Conservation (phyloP, 306 rosid species). For the Alnus rubra region DNA sequence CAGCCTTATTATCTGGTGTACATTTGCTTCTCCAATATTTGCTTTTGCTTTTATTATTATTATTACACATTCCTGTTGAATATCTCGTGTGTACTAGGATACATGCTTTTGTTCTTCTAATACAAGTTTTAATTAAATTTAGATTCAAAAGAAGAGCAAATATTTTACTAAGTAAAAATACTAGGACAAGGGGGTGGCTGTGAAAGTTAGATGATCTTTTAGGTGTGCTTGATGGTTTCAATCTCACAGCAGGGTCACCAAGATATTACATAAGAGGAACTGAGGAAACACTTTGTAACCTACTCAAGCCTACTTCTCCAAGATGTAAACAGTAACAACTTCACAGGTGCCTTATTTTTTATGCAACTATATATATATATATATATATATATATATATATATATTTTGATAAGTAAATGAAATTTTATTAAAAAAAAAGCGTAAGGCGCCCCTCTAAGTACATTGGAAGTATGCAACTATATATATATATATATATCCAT, state of each 20-base stretch:
- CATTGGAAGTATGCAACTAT: not conserved
- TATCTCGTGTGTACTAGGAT: not conserved
- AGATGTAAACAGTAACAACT: not conserved
- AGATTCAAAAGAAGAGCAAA: too few relatives aligned
- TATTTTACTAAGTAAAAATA: not conserved
- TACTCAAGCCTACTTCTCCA: not conserved
- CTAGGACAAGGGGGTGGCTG: not conserved
- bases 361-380: not conserved
- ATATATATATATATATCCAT: not conserved
- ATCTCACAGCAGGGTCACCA: not conserved
- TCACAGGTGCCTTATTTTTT: too few relatives aligned
- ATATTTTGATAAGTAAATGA: too few relatives aligned
- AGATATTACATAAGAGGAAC: not conserved
- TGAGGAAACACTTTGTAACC: not conserved
- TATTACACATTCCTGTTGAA: not conserved
- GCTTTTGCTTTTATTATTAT: too few relatives aligned
- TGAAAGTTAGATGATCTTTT: not conserved
- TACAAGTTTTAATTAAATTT: not conserved
- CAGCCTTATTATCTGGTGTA: too few relatives aligned
- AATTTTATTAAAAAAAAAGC: too few relatives aligned
- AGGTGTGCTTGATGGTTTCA: not conserved
- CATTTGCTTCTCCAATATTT: too few relatives aligned
- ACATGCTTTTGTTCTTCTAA: not conserved
- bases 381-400: not conserved
- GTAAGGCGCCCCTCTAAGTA: too few relatives aligned